phyloP scores from a whole-genome alignment of 2,329 filamentous ascomycete species.

The Bisporella sp. region DNA sequence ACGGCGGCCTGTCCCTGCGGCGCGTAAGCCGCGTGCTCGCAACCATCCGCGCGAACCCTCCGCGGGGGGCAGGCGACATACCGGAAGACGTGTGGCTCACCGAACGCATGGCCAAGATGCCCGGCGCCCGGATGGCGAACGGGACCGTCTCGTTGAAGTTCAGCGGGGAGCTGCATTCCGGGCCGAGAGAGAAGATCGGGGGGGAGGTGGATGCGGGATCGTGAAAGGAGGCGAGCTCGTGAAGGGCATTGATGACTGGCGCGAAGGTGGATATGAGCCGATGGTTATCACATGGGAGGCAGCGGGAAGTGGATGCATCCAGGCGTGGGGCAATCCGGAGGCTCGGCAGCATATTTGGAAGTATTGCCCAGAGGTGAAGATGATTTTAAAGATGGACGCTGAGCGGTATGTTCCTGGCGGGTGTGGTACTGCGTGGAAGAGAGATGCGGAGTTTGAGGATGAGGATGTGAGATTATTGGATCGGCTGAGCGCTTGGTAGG shows the following conservation, averaged over 20 bases:
- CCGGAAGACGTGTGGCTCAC: background rate
- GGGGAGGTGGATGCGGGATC: conserved; percentile 7
- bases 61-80: background rate
- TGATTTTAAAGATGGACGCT: background rate
- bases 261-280: background rate
- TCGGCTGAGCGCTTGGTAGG: too few species aligned
- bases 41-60: background rate
- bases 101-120: background rate
- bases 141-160: background rate
- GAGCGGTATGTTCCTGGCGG: background rate
- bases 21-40: background rate
- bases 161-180: background rate
- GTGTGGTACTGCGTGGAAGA: background rate
- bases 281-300: background rate
- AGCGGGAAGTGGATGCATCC: background rate
- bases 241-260: background rate
- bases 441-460: background rate
- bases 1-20: background rate
- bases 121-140: background rate
- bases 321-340: background rate
- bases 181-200: background rate
- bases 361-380: background rate
- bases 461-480: background rate
- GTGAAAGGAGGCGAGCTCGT: background rate
- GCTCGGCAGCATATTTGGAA: background rate